phyloP scores from a whole-genome alignment of 192 early-diverging fungal species.

The Rhizophlyctis rosea region DNA sequence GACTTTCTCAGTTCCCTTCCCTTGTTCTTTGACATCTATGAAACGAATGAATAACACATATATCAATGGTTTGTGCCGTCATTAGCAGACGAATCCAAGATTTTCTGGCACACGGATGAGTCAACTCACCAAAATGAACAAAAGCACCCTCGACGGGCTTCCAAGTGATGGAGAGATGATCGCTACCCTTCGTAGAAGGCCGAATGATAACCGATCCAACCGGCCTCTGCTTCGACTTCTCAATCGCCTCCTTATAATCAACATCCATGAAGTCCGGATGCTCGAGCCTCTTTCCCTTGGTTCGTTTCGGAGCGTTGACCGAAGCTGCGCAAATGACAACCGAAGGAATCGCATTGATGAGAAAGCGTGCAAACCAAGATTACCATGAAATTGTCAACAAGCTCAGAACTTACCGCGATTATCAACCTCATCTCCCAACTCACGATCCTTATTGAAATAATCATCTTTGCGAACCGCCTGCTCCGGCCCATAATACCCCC shows the following conservation, averaged over 20 bases:
- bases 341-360: background rate
- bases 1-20: constrained; percentile 67
- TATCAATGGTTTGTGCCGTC: background rate
- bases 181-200: constrained; percentile 82
- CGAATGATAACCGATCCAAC: constrained; percentile 82
- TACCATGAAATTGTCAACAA: background rate
- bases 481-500: constrained; percentile 34
- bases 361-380: background rate
- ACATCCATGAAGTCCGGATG: constrained; percentile 84
- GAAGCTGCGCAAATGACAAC: constrained; percentile 4
- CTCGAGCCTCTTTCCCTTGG: constrained; percentile 62
- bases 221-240: constrained; percentile 62
- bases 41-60: constrained; percentile 49
- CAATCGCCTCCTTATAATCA: constrained; percentile 68
- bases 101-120: constrained; percentile 11
- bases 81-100: background rate
- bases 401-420: constrained; percentile 8
- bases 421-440: constrained; percentile 15
- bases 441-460: constrained; percentile 11
- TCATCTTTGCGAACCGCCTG: constrained; percentile 56
- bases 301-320: constrained; percentile 31
- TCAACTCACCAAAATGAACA: constrained; percentile 74
- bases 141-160: constrained; percentile 82
- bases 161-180: constrained; percentile 91
- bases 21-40: constrained; percentile 68